A percentile compares a stretch with the other conserved stretches of the same genome.
Evolutionary conservation across 2,329 filamentous ascomycete genomes (phyloP).

Genomic region (Colletotrichum navitas): DNA sequence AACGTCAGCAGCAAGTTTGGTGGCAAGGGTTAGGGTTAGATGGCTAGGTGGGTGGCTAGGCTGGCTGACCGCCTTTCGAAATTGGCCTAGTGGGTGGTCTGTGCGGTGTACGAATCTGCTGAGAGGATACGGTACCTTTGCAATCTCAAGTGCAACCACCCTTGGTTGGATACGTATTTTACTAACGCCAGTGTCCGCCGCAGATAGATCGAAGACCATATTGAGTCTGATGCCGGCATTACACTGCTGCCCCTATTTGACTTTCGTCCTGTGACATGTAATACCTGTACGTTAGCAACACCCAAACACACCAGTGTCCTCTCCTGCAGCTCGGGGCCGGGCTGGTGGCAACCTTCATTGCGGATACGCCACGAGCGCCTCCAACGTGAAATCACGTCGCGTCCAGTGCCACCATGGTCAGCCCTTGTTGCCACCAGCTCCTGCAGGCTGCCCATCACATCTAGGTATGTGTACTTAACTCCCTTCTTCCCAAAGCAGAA

Average conservation of each 20-base stretch:
- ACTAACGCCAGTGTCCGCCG: not conserved
- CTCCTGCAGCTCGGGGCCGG: not conserved
- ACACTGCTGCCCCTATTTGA: not conserved
- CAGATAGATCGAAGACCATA: too few relatives aligned
- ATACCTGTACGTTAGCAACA: too few relatives aligned
- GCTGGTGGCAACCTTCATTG: not conserved
- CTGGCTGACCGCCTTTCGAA: too few relatives aligned
- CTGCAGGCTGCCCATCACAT: not conserved
- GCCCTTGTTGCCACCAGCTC: slow-evolving; percentile 3
- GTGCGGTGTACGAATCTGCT: too few relatives aligned
- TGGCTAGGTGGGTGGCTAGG: too few relatives aligned
- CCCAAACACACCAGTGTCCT: not conserved
- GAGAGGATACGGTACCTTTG: too few relatives aligned
- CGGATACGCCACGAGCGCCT: slow-evolving; percentile 4
- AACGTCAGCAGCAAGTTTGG: too few relatives aligned
- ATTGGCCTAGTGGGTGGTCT: too few relatives aligned
- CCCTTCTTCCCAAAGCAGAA: not conserved
- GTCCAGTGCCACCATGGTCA: not conserved
- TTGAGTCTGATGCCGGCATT: not conserved
- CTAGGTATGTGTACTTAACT: too few relatives aligned
- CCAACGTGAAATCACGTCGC: not conserved
- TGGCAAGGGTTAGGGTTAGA: too few relatives aligned
- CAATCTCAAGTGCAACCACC: too few relatives aligned
- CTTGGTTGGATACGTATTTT: too few relatives aligned
- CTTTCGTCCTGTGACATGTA: not conserved